A percentile compares a stretch with the other conserved stretches of the same genome.
Evolutionary conservation across 345 rosid genomes (phyloP).

Genomic region (Stellera chamaejasme): DNA sequence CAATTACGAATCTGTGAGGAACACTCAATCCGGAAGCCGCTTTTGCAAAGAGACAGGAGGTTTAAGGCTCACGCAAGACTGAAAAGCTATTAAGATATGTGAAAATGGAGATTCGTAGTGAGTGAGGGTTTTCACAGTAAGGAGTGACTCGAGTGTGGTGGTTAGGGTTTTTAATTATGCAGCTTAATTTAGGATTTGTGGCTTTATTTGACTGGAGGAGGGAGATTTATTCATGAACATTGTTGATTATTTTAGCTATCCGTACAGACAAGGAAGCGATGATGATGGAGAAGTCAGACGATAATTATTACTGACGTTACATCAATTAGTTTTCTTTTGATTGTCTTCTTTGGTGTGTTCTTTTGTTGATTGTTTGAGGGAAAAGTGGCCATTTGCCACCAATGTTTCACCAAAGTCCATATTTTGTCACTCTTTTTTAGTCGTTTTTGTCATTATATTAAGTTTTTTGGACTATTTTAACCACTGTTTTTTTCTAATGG

Average conservation of each 20-base stretch:
- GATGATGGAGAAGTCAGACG: conserved; percentile 7
- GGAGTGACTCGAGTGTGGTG: conserved; percentile 15
- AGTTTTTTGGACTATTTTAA: too few species aligned
- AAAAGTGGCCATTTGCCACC: too few species aligned
- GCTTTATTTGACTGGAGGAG: too few species aligned
- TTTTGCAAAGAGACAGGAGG: neutral
- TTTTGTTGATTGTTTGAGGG: too few species aligned
- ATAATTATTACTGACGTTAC: neutral
- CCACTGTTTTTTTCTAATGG: too few species aligned
- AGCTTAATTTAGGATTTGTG: neutral
- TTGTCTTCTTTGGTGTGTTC: neutral
- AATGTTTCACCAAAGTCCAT: too few species aligned
- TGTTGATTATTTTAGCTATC: neutral
- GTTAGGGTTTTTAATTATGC: conserved; percentile 15
- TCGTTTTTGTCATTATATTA: too few species aligned
- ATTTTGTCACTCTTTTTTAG: too few species aligned
- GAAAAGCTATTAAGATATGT: conserved; percentile 12
- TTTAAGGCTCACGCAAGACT: neutral
- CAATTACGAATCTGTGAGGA: conserved; percentile 1
- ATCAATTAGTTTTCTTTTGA: neutral
- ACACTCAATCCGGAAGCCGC: neutral
- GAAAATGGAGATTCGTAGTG: conserved; percentile 11
- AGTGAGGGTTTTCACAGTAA: conserved; percentile 9
- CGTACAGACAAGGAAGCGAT: conserved; percentile 16
- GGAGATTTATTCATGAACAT: neutral